Evolutionary conservation across 2,329 filamentous ascomycete species (phyloP), one percentile per base, ranked within the genome.

Genomic region (Ophiostoma perfectum): DNA sequence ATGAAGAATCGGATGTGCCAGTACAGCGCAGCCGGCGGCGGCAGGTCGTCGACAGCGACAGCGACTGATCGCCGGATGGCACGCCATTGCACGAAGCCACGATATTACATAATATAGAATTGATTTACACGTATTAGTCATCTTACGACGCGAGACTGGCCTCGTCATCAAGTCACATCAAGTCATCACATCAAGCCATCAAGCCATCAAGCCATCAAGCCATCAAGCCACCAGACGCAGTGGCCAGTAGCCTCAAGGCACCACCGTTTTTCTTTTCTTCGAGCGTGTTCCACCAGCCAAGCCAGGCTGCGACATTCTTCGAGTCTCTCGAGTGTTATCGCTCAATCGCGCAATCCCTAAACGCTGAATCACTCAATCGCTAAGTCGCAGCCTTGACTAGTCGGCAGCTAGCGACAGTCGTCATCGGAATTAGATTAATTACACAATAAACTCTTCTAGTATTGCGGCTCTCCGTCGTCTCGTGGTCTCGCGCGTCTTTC

Each of bases 1-100:
- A 55, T 4, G 6, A 6, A 4, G 27, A 27, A 27, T 27, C 27
- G 27, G 39, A 42, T 36, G 38, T 9, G 60, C 60, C 60, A 4
- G 60, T 63, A 9, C 55, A 62, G 60, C 60, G 60, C 55, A 52
- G 11, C 7, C 39, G 38, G 14, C 60, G 60, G 2, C 39, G 60
- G 16, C 60, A 42, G 38, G 39, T 63, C 2, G 60, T 63, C 39
- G 60, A 63, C 39, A 63, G 60, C 27, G 27, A 27, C 60, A 63
- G 60, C 16, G 38, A 63, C 8, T 60, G 11, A 60, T 39, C 12
- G 42, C 8, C 12, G 5, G 11, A 47, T 47, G 9, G 5, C 11
- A 14, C 45, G 45, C 5, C 45, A 9, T 14, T 47, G 44, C 8
- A 47, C 11, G 27, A 4, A 14, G 27, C 7, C 9, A 7, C 9